Conservation (phyloP, 2,329 filamentous ascomycete species). For the Tolypocladium paradoxum region DNA sequence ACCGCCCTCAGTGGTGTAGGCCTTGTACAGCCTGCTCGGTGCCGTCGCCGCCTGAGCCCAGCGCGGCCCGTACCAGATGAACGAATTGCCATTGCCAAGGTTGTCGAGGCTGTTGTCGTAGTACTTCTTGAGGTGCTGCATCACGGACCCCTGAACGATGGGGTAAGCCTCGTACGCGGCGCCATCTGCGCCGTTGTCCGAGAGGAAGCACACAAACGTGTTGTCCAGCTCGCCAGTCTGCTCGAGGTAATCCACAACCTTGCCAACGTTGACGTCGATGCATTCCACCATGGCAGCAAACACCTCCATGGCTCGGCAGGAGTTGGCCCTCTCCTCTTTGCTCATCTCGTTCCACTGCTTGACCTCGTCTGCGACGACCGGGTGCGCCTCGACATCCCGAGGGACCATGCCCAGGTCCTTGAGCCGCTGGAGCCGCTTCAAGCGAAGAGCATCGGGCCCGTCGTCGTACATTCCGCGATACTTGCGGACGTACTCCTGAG, state of each 20-base stretch:
- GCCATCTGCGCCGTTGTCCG: conserved; percentile 52
- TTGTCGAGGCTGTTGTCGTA: conserved; percentile 41
- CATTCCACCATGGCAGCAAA: conserved; percentile 55
- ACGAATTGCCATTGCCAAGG: conserved; percentile 43
- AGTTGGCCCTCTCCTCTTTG: conserved; percentile 33
- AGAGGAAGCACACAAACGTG: conserved; percentile 54
- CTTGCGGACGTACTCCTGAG: conserved; percentile 40
- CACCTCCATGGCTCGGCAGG: conserved; percentile 46
- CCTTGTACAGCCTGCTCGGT: conserved; percentile 24
- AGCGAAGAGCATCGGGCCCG: conserved; percentile 45
- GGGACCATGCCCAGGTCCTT: conserved; percentile 46
- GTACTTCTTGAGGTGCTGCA: conserved; percentile 43
- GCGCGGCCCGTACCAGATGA: conserved; percentile 49
- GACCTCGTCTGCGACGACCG: conserved; percentile 35
- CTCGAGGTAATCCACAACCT: conserved; percentile 44
- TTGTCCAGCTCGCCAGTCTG: conserved; percentile 49
- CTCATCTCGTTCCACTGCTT: conserved; percentile 36
- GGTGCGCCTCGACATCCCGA: conserved; percentile 37
- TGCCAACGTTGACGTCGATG: conserved; percentile 50
- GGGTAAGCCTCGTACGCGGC: conserved; percentile 47
- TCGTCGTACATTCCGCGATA: conserved; percentile 51
- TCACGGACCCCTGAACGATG: conserved; percentile 41
- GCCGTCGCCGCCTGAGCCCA: conserved; percentile 36
- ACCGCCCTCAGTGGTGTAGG: conserved; percentile 35
- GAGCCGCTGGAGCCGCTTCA: conserved; percentile 40